These are phyloP conservation scores for Lobosporangium transversale DNA, from an alignment of 192 early-diverging fungal species.

Conservation along the genomic window DNA sequence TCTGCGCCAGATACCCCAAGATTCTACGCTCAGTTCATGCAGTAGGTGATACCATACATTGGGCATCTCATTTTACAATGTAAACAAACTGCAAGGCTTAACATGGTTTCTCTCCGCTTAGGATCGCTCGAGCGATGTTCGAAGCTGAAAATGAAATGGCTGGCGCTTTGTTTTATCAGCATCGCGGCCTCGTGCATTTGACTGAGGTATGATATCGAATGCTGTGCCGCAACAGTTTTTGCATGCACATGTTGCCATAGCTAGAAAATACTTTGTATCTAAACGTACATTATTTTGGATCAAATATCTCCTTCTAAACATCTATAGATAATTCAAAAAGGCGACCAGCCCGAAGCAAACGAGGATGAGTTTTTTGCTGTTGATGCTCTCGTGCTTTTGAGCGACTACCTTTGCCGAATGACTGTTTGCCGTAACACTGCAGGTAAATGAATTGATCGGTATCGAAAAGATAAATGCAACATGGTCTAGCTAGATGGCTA, in stretches of 20 bases:
- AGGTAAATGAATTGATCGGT: slow-evolving; percentile 2
- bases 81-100: neutral
- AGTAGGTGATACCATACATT: slow-evolving; percentile 7
- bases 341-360: no score
- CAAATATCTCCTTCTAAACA: no score
- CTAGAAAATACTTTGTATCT: no score
- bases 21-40: slow-evolving; percentile 4
- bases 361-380: slow-evolving; percentile 36
- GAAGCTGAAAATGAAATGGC: slow-evolving; percentile 24
- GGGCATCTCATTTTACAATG: neutral
- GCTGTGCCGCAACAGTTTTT: no score
- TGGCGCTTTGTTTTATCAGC: slow-evolving; percentile 21
- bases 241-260: no score
- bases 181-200: slow-evolving; percentile 28
- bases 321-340: no score
- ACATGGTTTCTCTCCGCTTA: neutral
- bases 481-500: neutral
- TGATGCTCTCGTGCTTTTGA: slow-evolving; percentile 22
- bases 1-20: slow-evolving; percentile 7
- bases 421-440: slow-evolving; percentile 24
- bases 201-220: slow-evolving; percentile 27
- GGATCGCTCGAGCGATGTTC: slow-evolving; percentile 35
- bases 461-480: neutral
- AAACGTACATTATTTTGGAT: no score
- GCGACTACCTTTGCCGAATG: slow-evolving; percentile 39